Evolutionary conservation across 495 filamentous ascomycete genomes (phyloP), one percentile per base, ranked within the genome.

Genomic region (Penicillium flavigenum): DNA sequence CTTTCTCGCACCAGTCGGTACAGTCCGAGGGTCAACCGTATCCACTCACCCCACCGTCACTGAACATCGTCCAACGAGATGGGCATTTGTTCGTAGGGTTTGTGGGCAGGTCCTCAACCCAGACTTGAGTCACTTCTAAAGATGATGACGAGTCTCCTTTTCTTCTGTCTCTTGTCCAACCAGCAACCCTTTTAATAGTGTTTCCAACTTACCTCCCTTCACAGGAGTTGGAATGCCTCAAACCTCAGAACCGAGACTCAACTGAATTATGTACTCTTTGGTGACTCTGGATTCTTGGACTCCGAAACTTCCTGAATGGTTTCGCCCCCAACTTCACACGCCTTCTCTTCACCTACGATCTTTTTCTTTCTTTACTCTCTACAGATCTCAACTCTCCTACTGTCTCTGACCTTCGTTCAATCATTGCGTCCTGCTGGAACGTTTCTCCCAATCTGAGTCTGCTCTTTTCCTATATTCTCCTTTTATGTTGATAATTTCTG

Each of bases 1-100:
- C 72, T 82, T 14, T 72, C 75, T 11, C 71, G 79, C 47, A 76
- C 65, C 17, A 78, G 76, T 49, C 70, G 72, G 20, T 78, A 71
- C 43, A 79, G 76, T 62, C 75, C 76, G 5, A 64, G 68, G 27
- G 65, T 69, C 29, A 72, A 77, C 53, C 75, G 75, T 24, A 71
- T 62, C 32, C 72, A 74, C 56, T 71, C 69, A n/a, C 73, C 76
- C 58, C 71, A 74, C 54, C 71, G 8, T 20, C 44, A 47, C 34
- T 55, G 53, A 61, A 71, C 54, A 49, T 46, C 44, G 26, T 49
- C 47, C 39, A 26, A 48, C 43, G 46, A 58, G 48, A 48, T 55
- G 51, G 50, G 51, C 58, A 64, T 61, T 49, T 53, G 54, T 51
- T 66, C 51, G 56, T 62, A 50, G 59, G 64, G 66, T 69, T 65